phyloP scores from a whole-genome alignment of 345 rosid species.

The Sonneratia alba region DNA sequence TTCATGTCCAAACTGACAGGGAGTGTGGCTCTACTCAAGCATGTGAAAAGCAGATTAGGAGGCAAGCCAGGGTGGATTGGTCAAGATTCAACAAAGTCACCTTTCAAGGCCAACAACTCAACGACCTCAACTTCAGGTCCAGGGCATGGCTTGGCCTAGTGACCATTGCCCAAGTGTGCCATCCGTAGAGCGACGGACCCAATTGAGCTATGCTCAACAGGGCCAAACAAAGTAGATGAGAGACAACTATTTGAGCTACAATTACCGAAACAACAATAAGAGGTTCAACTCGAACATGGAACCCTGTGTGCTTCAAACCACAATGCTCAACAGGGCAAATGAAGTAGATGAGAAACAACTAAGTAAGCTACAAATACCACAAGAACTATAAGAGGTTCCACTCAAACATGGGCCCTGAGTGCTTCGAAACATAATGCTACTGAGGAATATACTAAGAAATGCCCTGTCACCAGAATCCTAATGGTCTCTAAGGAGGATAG shows the following conservation, averaged over 20 bases:
- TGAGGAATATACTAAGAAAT: not conserved
- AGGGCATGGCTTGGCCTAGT: not conserved
- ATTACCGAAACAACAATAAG: slow-evolving; percentile 9
- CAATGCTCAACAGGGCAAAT: not conserved
- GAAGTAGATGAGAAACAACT: too few relatives aligned
- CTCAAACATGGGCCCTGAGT: too few relatives aligned
- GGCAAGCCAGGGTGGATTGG: slow-evolving; percentile 18
- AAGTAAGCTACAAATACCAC: too few relatives aligned
- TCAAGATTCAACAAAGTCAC: slow-evolving; percentile 5
- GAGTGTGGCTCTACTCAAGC: slow-evolving; percentile 14
- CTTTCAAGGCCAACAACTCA: slow-evolving; percentile 9
- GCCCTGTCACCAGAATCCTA: not conserved
- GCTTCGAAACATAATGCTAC: not conserved
- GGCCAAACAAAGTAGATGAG: slow-evolving; percentile 8
- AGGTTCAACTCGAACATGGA: slow-evolving; percentile 11
- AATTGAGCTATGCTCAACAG: not conserved
- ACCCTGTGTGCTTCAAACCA: slow-evolving; percentile 13
- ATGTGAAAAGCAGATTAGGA: slow-evolving; percentile 15
- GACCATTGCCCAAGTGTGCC: slow-evolving; percentile 1
- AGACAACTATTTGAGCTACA: slow-evolving; percentile 8
- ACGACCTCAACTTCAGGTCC: slow-evolving; percentile 5
- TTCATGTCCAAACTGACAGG: slow-evolving; percentile 8
- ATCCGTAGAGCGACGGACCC: not conserved
- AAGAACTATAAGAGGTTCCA: too few relatives aligned
- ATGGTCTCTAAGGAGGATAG: not conserved